Evolutionary conservation across 805 yeast species (phyloP).

Genomic region (Ogataea pini): DNA sequence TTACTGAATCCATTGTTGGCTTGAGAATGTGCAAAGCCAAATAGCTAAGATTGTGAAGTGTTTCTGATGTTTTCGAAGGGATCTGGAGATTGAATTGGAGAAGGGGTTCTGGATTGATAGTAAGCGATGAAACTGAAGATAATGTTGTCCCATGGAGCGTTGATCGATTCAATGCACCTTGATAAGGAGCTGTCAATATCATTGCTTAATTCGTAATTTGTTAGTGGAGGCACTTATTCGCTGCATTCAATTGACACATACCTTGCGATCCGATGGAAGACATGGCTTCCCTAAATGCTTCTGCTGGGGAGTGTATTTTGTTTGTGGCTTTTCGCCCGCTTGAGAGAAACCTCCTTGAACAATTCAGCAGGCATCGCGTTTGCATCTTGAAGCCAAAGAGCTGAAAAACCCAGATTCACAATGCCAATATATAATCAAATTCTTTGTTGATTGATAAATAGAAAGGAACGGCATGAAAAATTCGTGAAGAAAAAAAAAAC

Average conservation of each 20-base stretch:
- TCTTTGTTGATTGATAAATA: too few relatives aligned
- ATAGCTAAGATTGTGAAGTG: slow-evolving; percentile 54
- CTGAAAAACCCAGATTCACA: too few relatives aligned
- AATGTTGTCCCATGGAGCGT: slow-evolving; percentile 74
- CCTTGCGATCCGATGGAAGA: slow-evolving; percentile 39
- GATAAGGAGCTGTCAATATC: slow-evolving; percentile 53
- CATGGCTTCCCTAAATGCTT: slow-evolving; percentile 36
- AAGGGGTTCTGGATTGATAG: slow-evolving; percentile 74
- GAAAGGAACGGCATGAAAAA: background rate
- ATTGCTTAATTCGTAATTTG: slow-evolving; percentile 43
- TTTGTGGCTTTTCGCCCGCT: slow-evolving; percentile 14
- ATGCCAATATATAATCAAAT: too few relatives aligned
- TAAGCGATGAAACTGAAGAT: slow-evolving; percentile 81
- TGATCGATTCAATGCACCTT: slow-evolving; percentile 23
- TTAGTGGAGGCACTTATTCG: slow-evolving; percentile 41
- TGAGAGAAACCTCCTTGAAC: slow-evolving; percentile 10
- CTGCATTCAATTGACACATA: slow-evolving; percentile 25
- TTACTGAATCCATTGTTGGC: slow-evolving; percentile 56
- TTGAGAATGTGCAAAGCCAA: slow-evolving; percentile 78
- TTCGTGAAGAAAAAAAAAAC: slow-evolving; percentile 1
- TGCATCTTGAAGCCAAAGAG: background rate
- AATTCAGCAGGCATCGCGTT: background rate
- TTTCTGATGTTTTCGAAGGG: slow-evolving; percentile 78
- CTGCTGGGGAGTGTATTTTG: slow-evolving; percentile 22
- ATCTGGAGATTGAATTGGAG: slow-evolving; percentile 83